phyloP scores from a whole-genome alignment of 2,329 filamentous ascomycete species.

The Hypoxylon sp. region DNA sequence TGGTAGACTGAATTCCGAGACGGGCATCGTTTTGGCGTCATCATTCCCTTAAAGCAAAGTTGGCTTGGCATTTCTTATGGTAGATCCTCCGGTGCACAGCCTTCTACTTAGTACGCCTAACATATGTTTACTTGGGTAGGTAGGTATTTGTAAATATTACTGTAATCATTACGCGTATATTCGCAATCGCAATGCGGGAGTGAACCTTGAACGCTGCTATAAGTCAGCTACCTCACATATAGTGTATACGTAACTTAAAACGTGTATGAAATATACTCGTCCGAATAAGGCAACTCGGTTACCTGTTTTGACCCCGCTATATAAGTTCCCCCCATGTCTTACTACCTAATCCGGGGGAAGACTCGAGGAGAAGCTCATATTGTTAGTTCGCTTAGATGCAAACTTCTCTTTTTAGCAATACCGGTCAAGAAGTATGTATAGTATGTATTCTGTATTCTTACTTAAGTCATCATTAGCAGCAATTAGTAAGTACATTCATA shows the following conservation, averaged over 20 bases:
- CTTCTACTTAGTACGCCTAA: constrained; percentile 9
- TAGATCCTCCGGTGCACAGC: constrained; percentile 35
- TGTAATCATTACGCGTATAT: constrained; percentile 33
- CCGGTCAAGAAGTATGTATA: not conserved
- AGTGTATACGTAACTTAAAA: no score
- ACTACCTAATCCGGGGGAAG: constrained; percentile 26
- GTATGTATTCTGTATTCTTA: no score
- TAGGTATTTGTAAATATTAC: constrained; percentile 31
- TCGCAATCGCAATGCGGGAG: constrained; percentile 23
- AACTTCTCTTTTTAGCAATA: constrained; percentile 1
- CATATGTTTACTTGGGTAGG: constrained; percentile 3
- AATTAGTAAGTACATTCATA: not conserved
- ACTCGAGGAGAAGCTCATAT: not conserved
- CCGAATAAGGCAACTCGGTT: constrained; percentile 30
- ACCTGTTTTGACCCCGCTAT: constrained; percentile 29
- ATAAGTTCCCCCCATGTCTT: constrained; percentile 16
- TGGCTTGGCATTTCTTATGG: constrained; percentile 28
- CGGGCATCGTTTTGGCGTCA: constrained; percentile 45
- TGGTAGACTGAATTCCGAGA: constrained; percentile 45
- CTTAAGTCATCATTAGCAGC: not conserved
- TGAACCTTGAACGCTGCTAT: constrained; percentile 8
- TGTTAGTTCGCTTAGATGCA: constrained; percentile 17
- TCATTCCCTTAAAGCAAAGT: constrained; percentile 35
- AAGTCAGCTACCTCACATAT: no score
- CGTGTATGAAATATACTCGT: not conserved